Conservation (phyloP, 2,329 filamentous ascomycete species). For the Cladosporium sp. region DNA sequence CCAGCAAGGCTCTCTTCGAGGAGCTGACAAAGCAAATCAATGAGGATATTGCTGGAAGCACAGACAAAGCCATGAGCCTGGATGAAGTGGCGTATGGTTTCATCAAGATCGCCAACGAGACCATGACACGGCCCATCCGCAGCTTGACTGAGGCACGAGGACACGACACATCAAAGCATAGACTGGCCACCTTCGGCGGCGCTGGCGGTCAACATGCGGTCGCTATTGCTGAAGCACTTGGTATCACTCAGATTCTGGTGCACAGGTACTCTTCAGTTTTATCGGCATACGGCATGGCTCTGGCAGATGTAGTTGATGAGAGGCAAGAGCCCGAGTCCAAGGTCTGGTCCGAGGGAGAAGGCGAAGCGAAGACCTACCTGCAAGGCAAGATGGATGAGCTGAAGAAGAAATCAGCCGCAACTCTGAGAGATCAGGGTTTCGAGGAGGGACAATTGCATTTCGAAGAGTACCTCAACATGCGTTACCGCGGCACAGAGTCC, state of each 20-base stretch:
- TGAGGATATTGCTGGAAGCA: conserved; percentile 64
- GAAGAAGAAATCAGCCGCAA: conserved; percentile 69
- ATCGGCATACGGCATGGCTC: conserved; percentile 88
- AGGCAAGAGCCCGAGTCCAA: conserved; percentile 73
- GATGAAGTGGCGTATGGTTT: conserved; percentile 91
- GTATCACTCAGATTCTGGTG: conserved; percentile 80
- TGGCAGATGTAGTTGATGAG: conserved; percentile 92
- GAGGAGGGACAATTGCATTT: conserved; percentile 71
- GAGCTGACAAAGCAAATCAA: conserved; percentile 78
- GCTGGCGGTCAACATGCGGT: conserved; percentile 90
- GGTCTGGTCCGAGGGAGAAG: conserved; percentile 58
- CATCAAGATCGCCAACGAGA: conserved; percentile 84
- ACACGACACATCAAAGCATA: conserved; percentile 84
- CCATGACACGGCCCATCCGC: conserved; percentile 86
- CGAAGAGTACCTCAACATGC: conserved; percentile 92
- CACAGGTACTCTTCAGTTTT: conserved; percentile 87
- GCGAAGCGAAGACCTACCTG: conserved; percentile 61
- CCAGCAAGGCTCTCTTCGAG: conserved; percentile 72
- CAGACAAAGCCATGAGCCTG: conserved; percentile 64
- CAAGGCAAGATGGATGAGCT: conserved; percentile 74
- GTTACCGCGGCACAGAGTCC: conserved; percentile 87
- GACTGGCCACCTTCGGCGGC: conserved; percentile 89
- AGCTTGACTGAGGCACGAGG: conserved; percentile 91
- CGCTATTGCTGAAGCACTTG: conserved; percentile 82
- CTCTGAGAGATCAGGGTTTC: conserved; percentile 77